Evolutionary conservation across 805 yeast species (phyloP), one percentile per base, ranked within the genome.

Genomic region (Cyberlindnera meyerae): DNA sequence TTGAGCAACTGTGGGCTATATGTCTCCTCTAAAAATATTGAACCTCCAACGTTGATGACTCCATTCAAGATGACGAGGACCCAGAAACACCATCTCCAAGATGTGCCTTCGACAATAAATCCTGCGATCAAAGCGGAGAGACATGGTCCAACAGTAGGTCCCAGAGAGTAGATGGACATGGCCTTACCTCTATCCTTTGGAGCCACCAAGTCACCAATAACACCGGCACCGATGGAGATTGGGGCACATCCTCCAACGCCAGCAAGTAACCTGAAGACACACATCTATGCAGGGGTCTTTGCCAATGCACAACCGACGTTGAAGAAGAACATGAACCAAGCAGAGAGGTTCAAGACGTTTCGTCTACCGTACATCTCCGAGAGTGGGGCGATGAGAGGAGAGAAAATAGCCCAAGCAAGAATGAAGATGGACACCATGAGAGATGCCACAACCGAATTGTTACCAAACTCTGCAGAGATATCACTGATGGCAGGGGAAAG

Each of bases 241-340:
- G 87, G 81, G 0, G 83, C 79, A 36, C 80, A 71, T 6, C 82
- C 84, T 34, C 78, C 75, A n/a, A 72, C 55, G 3, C 88, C 88
- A 2, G 82, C 81, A 2, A 80, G 52, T 34, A 79, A 73, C 31
- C 88, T 63, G 42, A 71, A 75, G 11, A 77, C 68, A 47, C 76
- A 62, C 63, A 81, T 61, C 39, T 77, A 79, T 1, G 77, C 65
- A 0, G 75, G 65, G 33, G 63, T 76, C 29, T 71, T 64, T 8
- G 77, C 62, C 14, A 75, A 62, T 1, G 76, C 83, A 54, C 85
- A 79, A 4, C 75, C 83, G 28, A 80, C 44, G 50, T 70, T 73
- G 61, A 74, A 75, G 24, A 62, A 41, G 30, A 66, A 62, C 18
- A 73, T 57, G 32, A 77, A 49, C 64, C 73, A 66, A 22, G 75